phyloP scores from a whole-genome alignment of 352 stramenopile genomes.

The Phytopythium chamaehyphon region DNA sequence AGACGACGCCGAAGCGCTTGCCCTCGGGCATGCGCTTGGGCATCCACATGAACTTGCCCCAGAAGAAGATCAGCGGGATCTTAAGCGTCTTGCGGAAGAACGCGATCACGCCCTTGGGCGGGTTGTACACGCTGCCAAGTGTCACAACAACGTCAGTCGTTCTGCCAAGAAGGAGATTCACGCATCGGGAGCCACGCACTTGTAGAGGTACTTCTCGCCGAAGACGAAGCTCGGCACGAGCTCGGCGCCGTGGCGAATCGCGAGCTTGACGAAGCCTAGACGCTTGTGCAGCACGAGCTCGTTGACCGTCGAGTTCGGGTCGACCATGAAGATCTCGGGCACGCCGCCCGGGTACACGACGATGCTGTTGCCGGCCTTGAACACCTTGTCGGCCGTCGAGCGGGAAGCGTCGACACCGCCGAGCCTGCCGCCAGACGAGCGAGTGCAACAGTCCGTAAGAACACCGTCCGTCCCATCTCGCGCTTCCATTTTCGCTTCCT shows the following conservation, averaged over 20 bases:
- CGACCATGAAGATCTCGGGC: conserved; percentile 71
- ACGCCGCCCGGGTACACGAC: conserved; percentile 73
- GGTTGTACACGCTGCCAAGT: conserved; percentile 70
- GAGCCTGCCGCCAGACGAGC: conserved; percentile 20
- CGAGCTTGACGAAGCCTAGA: conserved; percentile 79
- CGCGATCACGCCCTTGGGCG: conserved; percentile 46
- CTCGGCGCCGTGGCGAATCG: conserved; percentile 68
- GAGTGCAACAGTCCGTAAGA: neutral
- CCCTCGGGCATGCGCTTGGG: conserved; percentile 47
- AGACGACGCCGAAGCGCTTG: conserved; percentile 72
- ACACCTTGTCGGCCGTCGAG: conserved; percentile 67
- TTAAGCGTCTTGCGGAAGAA: conserved; percentile 70
- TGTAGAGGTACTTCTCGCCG: conserved; percentile 78
- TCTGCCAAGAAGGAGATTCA: neutral
- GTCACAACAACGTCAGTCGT: conserved; percentile 3
- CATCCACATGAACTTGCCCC: conserved; percentile 79
- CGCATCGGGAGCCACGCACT: conserved; percentile 22
- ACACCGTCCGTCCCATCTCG: neutral
- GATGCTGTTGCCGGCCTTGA: conserved; percentile 62
- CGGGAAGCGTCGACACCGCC: conserved; percentile 70
- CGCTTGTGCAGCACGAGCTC: conserved; percentile 72
- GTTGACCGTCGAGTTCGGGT: conserved; percentile 72
- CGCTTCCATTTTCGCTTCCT: neutral
- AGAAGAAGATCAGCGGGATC: conserved; percentile 78
- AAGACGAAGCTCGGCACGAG: conserved; percentile 80